Evolutionary conservation across 139 green algal species (phyloP).

Genomic region (Picochlorum sp.): DNA sequence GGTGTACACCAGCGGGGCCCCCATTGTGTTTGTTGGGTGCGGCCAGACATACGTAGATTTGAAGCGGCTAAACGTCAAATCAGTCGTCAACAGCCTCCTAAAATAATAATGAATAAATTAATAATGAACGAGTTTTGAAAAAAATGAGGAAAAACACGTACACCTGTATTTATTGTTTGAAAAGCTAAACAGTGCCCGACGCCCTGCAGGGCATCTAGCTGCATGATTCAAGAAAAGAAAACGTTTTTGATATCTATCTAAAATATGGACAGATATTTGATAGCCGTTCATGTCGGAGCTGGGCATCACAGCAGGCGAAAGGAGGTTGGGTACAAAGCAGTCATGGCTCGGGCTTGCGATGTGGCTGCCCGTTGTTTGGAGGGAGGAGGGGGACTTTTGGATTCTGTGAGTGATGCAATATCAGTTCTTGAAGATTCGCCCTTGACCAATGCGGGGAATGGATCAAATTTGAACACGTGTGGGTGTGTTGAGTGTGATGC

Average conservation of each 20-base stretch:
- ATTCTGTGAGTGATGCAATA: constrained; percentile 46
- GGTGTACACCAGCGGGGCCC: constrained; percentile 91
- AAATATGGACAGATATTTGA: background rate
- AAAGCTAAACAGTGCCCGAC: no score
- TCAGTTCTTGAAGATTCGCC: constrained; percentile 48
- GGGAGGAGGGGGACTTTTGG: constrained; percentile 11
- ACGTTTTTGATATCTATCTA: background rate
- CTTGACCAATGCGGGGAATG: constrained; percentile 61
- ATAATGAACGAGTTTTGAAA: no score
- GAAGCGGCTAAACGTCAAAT: constrained; percentile 84
- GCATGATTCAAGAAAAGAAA: no score
- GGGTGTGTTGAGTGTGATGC: constrained; percentile 79
- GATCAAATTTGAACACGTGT: constrained; percentile 51
- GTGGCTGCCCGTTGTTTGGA: constrained; percentile 28
- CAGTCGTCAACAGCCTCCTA: constrained; percentile 74
- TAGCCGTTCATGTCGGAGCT: constrained; percentile 67
- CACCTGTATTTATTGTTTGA: no score
- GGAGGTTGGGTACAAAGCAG: constrained; percentile 44
- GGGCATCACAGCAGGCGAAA: constrained; percentile 40
- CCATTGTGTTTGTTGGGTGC: constrained; percentile 97
- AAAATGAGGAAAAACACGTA: no score
- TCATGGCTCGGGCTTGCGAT: constrained; percentile 37
- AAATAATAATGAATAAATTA: constrained; percentile 8
- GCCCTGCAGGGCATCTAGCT: no score
- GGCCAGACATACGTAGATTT: constrained; percentile 97